Evolutionary conservation across 441 rosid species (phyloP).

Genomic region (Dalechampia spathulata): DNA sequence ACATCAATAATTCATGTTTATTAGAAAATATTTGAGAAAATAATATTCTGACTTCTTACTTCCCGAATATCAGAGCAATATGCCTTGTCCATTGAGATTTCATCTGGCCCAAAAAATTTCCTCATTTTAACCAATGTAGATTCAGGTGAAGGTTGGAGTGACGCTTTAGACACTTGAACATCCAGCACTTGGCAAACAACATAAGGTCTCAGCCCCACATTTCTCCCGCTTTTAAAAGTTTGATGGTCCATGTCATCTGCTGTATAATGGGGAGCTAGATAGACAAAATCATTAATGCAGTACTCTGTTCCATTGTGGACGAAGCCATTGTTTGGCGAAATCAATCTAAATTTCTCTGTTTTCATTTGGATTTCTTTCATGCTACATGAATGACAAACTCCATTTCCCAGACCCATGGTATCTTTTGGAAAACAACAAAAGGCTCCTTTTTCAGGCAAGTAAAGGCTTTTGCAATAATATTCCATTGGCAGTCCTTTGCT

Average conservation of each 20-base stretch:
- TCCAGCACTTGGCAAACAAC: slow-evolving; percentile 70
- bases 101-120: slow-evolving; percentile 79
- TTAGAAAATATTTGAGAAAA: background rate
- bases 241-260: slow-evolving; percentile 29
- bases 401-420: slow-evolving; percentile 51
- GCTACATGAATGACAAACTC: slow-evolving; percentile 53
- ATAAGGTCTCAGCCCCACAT: slow-evolving; percentile 66
- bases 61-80: slow-evolving; percentile 71
- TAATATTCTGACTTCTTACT: too few relatives aligned
- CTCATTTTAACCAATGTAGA: slow-evolving; percentile 47
- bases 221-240: slow-evolving; percentile 62
- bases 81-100: slow-evolving; percentile 70
- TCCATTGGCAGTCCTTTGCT: slow-evolving; percentile 55
- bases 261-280: slow-evolving; percentile 42
- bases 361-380: slow-evolving; percentile 31
- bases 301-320: slow-evolving; percentile 37
- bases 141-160: slow-evolving; percentile 18
- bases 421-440: slow-evolving; percentile 57
- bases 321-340: slow-evolving; percentile 34
- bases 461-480: slow-evolving; percentile 69
- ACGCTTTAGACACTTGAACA: slow-evolving; percentile 29
- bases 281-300: slow-evolving; percentile 53
- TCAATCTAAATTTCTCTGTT: slow-evolving; percentile 32
- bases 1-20: background rate
- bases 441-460: slow-evolving; percentile 80